Base-by-base conservation (phyloP, 2,329 filamentous ascomycete species). In the Chaetomiaceae sp. region DNA sequence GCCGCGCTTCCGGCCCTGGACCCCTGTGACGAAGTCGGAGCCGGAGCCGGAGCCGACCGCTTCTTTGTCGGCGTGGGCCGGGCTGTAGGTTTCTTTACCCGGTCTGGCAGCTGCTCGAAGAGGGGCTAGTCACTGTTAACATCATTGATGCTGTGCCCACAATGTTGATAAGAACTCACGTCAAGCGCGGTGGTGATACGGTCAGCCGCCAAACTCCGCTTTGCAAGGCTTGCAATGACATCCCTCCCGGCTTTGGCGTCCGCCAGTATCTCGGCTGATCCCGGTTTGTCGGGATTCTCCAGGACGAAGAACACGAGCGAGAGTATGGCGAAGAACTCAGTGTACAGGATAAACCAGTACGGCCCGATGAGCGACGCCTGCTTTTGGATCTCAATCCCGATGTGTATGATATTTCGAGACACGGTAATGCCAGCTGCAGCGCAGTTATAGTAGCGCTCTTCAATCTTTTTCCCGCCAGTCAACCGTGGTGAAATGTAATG, bases 141-240 rank as follows among this genome's bases (percentile, higher is more conserved):
- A 32, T 21, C 33, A 34, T 18, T 13, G 20, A 5, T 6, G 23
- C 23, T n/a, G 4, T 18, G 8, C 4, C 8, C n/a, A 10, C 18
- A 3, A 2, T 23, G 21, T 7, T 5, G 7, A 16, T 10, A 16
- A 7, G 10, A 8, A 41, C 42, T 29, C 76, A 92, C 89, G 66
- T 84, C 81, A 25, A 99, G 76, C 36, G 89, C 86, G 41, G 77
- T 78, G 1, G 88, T 89, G 64, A 95, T 94, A 56, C 89, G 79
- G 66, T 96, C 90, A 3, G 94, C 94, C 32, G 91, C 90, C 76
- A 95, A 79, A 65, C 90, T 96, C 63, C 87, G 86, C 62, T 87
- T 84, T 2, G 90, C 87, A 53, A 97, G 77, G 14, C 83, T 84
- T 46, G 84, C 82, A 55, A 97, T 80, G 57, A 91, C 89, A 58